A percentile compares a stretch with the other conserved stretches of the same genome.
Conservation (phyloP, 2,329 filamentous ascomycete species). For the Cladophialophora immunda region DNA sequence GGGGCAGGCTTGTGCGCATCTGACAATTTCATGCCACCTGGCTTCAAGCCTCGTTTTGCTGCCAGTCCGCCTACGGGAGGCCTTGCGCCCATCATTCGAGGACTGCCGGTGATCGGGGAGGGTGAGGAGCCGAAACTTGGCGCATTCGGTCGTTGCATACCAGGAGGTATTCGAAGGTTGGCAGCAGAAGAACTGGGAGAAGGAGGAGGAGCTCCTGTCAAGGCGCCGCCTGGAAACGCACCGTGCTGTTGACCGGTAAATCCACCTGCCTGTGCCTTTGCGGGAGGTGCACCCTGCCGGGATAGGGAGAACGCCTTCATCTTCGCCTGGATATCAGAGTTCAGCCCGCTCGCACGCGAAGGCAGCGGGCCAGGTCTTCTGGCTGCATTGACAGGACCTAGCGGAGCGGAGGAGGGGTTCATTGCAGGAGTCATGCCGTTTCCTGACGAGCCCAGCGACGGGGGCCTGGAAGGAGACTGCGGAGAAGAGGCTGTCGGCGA, state of each 20-base stretch:
- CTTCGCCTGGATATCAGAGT: constrained; percentile 72
- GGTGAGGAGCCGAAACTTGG: constrained; percentile 51
- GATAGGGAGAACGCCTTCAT: constrained; percentile 76
- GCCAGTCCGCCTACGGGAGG: constrained; percentile 57
- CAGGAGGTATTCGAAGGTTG: constrained; percentile 31
- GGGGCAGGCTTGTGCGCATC: constrained; percentile 61
- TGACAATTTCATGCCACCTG: constrained; percentile 56
- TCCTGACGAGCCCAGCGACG: constrained; percentile 26
- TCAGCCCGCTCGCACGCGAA: constrained; percentile 60
- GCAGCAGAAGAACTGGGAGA: constrained; percentile 28
- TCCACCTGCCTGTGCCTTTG: constrained; percentile 36
- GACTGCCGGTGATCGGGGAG: constrained; percentile 54
- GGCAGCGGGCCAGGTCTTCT: constrained; percentile 60
- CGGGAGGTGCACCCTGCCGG: constrained; percentile 65
- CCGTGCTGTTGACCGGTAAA: constrained; percentile 37
- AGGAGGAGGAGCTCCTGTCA: constrained; percentile 43
- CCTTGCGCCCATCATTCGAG: constrained; percentile 43
- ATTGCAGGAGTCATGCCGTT: constrained; percentile 55
- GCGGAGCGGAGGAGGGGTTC: constrained; percentile 82
- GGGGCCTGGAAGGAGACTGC: constrained; percentile 27
- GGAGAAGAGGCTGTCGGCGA: constrained; percentile 16
- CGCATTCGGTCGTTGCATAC: constrained; percentile 43
- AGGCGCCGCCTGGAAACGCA: constrained; percentile 39
- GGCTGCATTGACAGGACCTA: constrained; percentile 77
- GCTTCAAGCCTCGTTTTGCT: constrained; percentile 56